phyloP scores from a whole-genome alignment of 1,284 basidiomycete species.

The Xerocomus alliaceus region DNA sequence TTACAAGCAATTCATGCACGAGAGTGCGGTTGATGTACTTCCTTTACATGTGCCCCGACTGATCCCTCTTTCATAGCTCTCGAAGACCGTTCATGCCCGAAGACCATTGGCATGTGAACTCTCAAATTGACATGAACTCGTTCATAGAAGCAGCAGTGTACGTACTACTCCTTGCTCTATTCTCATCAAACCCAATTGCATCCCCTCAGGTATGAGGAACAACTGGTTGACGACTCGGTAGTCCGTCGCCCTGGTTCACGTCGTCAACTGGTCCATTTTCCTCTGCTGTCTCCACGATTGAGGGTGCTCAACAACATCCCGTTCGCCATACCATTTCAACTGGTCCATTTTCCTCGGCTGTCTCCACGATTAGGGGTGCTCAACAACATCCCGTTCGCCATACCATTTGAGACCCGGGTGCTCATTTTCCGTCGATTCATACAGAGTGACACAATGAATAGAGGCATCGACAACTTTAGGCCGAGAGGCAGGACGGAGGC shows the following conservation, averaged over 20 bases:
- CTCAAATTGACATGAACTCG: slow-evolving; percentile 77
- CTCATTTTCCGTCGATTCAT: slow-evolving; percentile 90
- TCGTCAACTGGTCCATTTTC: slow-evolving; percentile 68
- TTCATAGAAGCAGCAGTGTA: slow-evolving; percentile 93
- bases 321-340: slow-evolving; percentile 85
- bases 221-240: slow-evolving; percentile 47
- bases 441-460: slow-evolving; percentile 56
- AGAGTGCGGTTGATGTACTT: slow-evolving; percentile 66
- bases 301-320: slow-evolving; percentile 96
- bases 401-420: slow-evolving; percentile 92
- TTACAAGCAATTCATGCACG: slow-evolving; percentile 82
- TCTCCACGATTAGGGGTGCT: slow-evolving; percentile 90
- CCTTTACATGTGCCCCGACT: background rate
- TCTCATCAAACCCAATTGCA: background rate
- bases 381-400: slow-evolving; percentile 96
- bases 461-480: slow-evolving; percentile 21
- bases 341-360: slow-evolving; percentile 68
- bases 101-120: slow-evolving; percentile 89
- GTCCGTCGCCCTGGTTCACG: slow-evolving; percentile 59
- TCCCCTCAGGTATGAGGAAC: slow-evolving; percentile 61
- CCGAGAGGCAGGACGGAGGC: slow-evolving; percentile 52
- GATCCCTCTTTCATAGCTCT: slow-evolving; percentile 60
- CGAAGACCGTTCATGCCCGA: slow-evolving; percentile 79
- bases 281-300: slow-evolving; percentile 83
- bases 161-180: background rate